phyloP scores from a whole-genome alignment of 352 stramenopile genomes.

The Lagenidium giganteum region DNA sequence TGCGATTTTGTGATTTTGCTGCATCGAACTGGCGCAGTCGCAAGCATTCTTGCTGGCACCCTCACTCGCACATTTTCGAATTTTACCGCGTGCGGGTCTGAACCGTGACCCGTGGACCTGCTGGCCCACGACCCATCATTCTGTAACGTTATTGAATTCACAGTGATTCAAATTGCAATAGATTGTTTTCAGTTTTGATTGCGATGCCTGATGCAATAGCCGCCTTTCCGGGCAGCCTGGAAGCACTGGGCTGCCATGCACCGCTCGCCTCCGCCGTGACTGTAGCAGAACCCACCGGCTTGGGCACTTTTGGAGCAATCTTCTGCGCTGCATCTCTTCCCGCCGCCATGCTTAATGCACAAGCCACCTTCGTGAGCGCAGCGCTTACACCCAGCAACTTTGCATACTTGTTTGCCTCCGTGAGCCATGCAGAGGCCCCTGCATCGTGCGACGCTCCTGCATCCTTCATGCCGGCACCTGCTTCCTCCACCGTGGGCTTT shows the following conservation, averaged over 20 bases:
- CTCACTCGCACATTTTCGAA: too few relatives aligned
- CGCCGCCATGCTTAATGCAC: conserved; percentile 70
- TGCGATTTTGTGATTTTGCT: too few relatives aligned
- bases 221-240: conserved; percentile 67
- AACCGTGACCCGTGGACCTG: too few relatives aligned
- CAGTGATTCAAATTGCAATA: too few relatives aligned
- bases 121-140: too few relatives aligned
- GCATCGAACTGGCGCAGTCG: too few relatives aligned
- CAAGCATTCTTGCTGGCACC: too few relatives aligned
- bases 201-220: conserved; percentile 77
- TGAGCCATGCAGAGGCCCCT: conserved; percentile 76
- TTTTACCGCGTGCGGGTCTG: too few relatives aligned
- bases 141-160: too few relatives aligned
- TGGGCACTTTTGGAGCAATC: conserved; percentile 67
- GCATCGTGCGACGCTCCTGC: conserved; percentile 53
- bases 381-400: conserved; percentile 57
- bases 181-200: conserved; percentile 12
- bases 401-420: conserved; percentile 69
- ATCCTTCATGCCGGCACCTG: conserved; percentile 63
- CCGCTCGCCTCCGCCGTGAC: conserved; percentile 71
- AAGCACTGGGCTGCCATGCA: conserved; percentile 68
- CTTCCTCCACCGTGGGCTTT: conserved; percentile 82
- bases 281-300: conserved; percentile 74
- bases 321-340: conserved; percentile 57
- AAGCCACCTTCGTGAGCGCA: conserved; percentile 73